Percentiles rank a stretch among this genome's conserved stretches.
Evolutionary conservation across 768 basidiomycete genomes (phyloP).

Genomic region (Crassisporium funariophilum): DNA sequence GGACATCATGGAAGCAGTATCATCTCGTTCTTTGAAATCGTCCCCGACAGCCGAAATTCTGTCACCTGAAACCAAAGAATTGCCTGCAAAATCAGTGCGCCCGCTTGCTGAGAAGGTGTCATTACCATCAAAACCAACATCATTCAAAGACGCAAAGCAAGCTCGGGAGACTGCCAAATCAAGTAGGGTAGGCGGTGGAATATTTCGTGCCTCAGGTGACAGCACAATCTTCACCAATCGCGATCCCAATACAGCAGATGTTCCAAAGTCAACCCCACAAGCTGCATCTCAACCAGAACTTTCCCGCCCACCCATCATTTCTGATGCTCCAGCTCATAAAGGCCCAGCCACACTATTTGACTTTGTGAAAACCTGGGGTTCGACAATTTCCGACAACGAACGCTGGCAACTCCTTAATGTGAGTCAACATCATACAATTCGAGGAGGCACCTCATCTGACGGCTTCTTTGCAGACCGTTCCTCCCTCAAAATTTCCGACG

Average conservation of each 20-base stretch:
- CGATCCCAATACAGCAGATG: neutral
- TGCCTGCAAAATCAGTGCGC: too few relatives aligned
- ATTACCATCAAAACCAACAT: constrained; percentile 28
- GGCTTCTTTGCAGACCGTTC: constrained; percentile 45
- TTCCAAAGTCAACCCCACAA: neutral
- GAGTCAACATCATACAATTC: constrained; percentile 22
- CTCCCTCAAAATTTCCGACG: constrained; percentile 54
- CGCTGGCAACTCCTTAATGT: constrained; percentile 66
- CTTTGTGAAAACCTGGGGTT: constrained; percentile 63
- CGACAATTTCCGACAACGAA: constrained; percentile 38
- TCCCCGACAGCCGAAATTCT: constrained; percentile 9
- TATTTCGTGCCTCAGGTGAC: constrained; percentile 67
- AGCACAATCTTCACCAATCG: constrained; percentile 51
- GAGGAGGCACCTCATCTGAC: neutral
- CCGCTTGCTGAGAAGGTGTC: too few relatives aligned
- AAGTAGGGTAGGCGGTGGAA: constrained; percentile 65
- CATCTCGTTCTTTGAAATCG: constrained; percentile 27
- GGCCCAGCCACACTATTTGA: constrained; percentile 56
- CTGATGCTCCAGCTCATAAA: constrained; percentile 15
- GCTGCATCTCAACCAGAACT: too few relatives aligned
- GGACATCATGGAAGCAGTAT: constrained; percentile 22
- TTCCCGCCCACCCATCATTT: neutral
- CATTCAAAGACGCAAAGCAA: constrained; percentile 63
- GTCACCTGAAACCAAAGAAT: constrained; percentile 6
- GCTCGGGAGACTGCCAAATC: constrained; percentile 48